Base-by-base conservation (phyloP, 1,139 yeast genomes). In the Candida frijolesensis region DNA sequence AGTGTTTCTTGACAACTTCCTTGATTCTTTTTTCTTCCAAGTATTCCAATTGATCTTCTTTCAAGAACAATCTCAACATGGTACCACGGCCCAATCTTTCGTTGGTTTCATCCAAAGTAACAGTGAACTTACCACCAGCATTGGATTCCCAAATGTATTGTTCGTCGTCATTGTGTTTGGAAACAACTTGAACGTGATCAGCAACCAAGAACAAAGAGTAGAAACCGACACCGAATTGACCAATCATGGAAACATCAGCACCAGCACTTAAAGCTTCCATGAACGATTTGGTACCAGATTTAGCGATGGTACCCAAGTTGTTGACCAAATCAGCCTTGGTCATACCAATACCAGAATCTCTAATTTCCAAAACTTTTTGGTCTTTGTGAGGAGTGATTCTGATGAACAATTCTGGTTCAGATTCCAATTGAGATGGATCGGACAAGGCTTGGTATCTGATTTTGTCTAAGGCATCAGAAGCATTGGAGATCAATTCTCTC, bases 201-300 rank as follows among this genome's bases (percentile, higher is more conserved):
- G 99, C 99, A 70, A 95, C 99, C 81, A 95, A 86, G 89, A 95
- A 95, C 64, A 94, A 83, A 52, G 99, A 94, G 88, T 95, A 95
- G 94, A 95, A 95, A 85, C 99, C 99, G 66, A 95, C 99, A 90
- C 99, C 99, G 82, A 95, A 95, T 80, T 95, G 99, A 84, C 99
- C 99, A 80, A 95, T 95, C 99, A 95, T 95, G 60, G 98, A 91
- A 60, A 95, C 97, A 76, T 95, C 99, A 60, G 99, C 99, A 80
- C 99, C 99, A 61, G 97, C 97, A 61, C 96, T 87, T 63, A 94
- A 84, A 61, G 99, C 99, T 80, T 95, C 99, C 99, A 95, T 94
- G 75, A 95, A 95, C 62, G 96, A 89, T 82, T 95, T 95, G 67
- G 99, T 95, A 80, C 99, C 99, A 61, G 99, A 95, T 82, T 94